These are phyloP conservation scores for Amphicarpaea edgeworthii DNA, from an alignment of 306 rosid genomes.

Conservation along the genomic window DNA sequence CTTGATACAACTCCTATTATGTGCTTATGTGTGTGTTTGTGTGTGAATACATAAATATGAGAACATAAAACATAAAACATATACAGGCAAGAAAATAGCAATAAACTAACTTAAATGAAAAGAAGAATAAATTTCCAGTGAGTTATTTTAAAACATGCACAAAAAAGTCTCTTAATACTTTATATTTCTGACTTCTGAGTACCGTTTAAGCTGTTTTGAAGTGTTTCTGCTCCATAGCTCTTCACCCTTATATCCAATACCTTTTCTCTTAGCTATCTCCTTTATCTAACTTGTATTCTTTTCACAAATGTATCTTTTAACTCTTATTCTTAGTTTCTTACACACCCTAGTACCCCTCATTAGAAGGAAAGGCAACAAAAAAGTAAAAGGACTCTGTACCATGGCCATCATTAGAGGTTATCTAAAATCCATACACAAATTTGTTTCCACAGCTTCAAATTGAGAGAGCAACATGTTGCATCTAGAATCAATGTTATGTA, in stretches of 20 bases:
- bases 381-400: background rate
- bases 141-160: too few species aligned
- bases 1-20: too few species aligned
- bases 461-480: background rate
- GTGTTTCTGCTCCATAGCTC: slow-evolving; percentile 16
- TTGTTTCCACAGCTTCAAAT: slow-evolving; percentile 4
- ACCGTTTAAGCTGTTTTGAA: background rate
- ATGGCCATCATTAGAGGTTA: background rate
- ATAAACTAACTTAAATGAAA: too few species aligned
- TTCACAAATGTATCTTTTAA: slow-evolving; percentile 6
- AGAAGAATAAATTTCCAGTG: too few species aligned
- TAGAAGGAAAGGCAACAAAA: background rate
- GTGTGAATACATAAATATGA: too few species aligned
- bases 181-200: too few species aligned
- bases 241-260: slow-evolving; percentile 1
- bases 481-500: background rate
- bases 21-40: too few species aligned
- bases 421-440: slow-evolving; percentile 21
- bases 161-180: too few species aligned
- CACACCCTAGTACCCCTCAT: background rate
- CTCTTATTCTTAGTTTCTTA: background rate
- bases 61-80: too few species aligned
- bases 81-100: too few species aligned
- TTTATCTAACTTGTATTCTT: slow-evolving; percentile 4
- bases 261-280: background rate